Conservation (phyloP, 2,329 filamentous ascomycete genomes). For the Penicillium sp. region DNA sequence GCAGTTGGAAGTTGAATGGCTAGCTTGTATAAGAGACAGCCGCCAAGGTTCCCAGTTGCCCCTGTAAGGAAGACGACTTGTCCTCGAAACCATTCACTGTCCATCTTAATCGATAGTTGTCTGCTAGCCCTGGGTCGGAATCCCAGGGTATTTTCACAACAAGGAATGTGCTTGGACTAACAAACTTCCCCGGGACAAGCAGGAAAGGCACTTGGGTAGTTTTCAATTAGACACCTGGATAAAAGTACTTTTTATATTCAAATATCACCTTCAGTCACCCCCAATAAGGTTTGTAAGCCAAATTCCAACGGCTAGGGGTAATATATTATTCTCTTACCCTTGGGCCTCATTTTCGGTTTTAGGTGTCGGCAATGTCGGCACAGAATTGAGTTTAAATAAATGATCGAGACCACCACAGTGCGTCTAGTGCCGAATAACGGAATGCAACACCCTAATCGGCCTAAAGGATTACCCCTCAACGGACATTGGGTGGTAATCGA, state of each 20-base stretch:
- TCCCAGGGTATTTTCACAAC: not conserved
- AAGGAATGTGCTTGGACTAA: not conserved
- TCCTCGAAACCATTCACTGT: constrained; percentile 11
- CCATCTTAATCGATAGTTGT: not conserved
- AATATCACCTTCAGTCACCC: not conserved
- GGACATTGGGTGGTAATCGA: not conserved
- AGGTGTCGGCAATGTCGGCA: not conserved
- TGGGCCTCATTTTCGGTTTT: not conserved
- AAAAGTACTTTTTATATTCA: not conserved
- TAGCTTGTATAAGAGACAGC: constrained; percentile 23
- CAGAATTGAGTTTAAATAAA: too few species aligned
- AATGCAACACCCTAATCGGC: not conserved
- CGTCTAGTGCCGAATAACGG: not conserved
- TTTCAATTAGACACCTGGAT: not conserved
- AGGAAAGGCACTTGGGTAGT: not conserved
- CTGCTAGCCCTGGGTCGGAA: too few species aligned
- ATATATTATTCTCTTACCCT: not conserved
- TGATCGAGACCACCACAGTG: not conserved
- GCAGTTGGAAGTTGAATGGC: constrained; percentile 16
- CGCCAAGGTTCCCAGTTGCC: constrained; percentile 18
- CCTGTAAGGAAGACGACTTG: constrained; percentile 22
- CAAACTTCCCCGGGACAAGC: too few species aligned
- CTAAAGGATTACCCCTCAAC: not conserved
- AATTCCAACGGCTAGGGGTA: not conserved
- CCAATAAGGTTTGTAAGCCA: not conserved